Conservation (phyloP, 805 yeast genomes). For the Hanseniaspora occidentalis region DNA sequence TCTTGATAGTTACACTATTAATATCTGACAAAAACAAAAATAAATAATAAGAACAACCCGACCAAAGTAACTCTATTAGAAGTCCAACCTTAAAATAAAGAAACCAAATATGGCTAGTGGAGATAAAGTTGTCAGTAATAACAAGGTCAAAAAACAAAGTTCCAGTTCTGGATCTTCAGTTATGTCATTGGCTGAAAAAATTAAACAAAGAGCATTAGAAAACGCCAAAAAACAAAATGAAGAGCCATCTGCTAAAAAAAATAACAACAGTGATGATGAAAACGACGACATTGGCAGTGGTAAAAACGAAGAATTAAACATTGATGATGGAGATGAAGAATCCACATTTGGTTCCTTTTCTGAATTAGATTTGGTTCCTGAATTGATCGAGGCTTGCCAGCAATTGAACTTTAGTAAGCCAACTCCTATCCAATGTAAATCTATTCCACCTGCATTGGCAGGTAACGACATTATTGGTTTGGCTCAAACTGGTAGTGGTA, state of each 20-base stretch:
- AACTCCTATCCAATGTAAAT: constrained; percentile 85
- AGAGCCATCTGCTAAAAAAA: constrained; percentile 7
- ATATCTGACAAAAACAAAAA: neutral
- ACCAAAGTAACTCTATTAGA: neutral
- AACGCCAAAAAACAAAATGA: constrained; percentile 13
- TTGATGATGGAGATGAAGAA: constrained; percentile 9
- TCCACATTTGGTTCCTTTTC: constrained; percentile 31
- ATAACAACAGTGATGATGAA: constrained; percentile 4
- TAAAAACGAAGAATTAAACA: constrained; percentile 8
- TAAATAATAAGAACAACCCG: neutral
- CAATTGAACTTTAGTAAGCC: constrained; percentile 67
- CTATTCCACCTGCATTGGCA: constrained; percentile 81
- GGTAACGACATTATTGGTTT: constrained; percentile 91
- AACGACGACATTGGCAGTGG: constrained; percentile 3
- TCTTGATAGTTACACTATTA: neutral
- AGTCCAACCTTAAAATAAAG: neutral
- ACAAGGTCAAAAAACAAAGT: constrained; percentile 1
- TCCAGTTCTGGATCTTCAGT: constrained; percentile 4
- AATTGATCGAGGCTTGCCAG: constrained; percentile 67
- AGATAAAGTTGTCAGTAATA: neutral
- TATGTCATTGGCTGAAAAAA: constrained; percentile 44
- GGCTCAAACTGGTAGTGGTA: constrained; percentile 97
- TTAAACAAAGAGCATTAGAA: constrained; percentile 31
- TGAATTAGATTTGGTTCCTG: constrained; percentile 59
- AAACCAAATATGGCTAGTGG: constrained; percentile 1